Conservation (phyloP, 306 rosid genomes). For the Alnus glutinosa region DNA sequence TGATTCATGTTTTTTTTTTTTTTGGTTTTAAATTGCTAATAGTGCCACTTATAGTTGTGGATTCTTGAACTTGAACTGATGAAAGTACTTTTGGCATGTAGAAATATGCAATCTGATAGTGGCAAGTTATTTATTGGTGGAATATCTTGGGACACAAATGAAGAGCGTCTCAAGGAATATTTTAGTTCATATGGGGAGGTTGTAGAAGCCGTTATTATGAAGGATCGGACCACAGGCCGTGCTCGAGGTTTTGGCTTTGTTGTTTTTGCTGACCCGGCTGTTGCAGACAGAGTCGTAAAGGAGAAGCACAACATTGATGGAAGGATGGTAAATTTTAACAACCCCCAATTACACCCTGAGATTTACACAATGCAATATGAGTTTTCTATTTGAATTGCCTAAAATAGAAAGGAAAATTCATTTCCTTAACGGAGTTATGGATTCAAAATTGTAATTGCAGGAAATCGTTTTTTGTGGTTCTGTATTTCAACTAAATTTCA, state of each 20-base stretch:
- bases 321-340: slow-evolving; percentile 70
- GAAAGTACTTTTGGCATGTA: slow-evolving; percentile 42
- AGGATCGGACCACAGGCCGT: slow-evolving; percentile 98
- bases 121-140: slow-evolving; percentile 96
- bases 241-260: slow-evolving; percentile 98
- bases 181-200: slow-evolving; percentile 86
- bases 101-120: slow-evolving; percentile 95
- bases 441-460: slow-evolving; percentile 29
- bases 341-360: slow-evolving; percentile 5
- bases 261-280: slow-evolving; percentile 79
- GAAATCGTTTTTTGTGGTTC: slow-evolving; percentile 20
- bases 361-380: slow-evolving; percentile 31
- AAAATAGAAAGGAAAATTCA: slow-evolving; percentile 2
- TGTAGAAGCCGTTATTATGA: slow-evolving; percentile 97
- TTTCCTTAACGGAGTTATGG: slow-evolving; percentile 15
- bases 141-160: slow-evolving; percentile 98
- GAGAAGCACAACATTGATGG: slow-evolving; percentile 99
- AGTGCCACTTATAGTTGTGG: slow-evolving; percentile 40
- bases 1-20: slow-evolving; percentile 9
- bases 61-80: slow-evolving; percentile 39
- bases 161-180: slow-evolving; percentile 93
- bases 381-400: slow-evolving; percentile 27
- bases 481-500: slow-evolving; percentile 25
- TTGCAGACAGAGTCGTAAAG: slow-evolving; percentile 73
- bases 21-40: slow-evolving; percentile 23